Conservation (phyloP, 768 basidiomycete genomes). For the Russula dissimulans region DNA sequence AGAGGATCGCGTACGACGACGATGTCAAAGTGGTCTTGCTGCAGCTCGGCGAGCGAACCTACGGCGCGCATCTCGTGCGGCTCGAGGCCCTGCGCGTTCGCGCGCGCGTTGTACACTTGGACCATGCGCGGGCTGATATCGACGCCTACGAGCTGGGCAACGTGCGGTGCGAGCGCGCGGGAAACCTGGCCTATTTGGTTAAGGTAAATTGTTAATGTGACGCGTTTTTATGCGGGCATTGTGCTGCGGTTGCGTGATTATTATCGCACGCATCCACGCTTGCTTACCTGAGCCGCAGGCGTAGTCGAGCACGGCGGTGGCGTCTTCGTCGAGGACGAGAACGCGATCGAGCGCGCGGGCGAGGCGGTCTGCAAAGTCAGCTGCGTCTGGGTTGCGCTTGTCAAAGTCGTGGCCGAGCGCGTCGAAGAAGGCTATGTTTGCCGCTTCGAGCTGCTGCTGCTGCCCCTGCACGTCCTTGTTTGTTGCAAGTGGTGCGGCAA, state of each 20-base stretch:
- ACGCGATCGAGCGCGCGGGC: not conserved
- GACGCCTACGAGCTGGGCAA: slow-evolving; percentile 57
- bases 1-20: slow-evolving; percentile 42
- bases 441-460: not conserved
- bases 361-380: not conserved
- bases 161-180: slow-evolving; percentile 47
- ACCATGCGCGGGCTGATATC: slow-evolving; percentile 70
- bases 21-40: slow-evolving; percentile 56
- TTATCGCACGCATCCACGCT: no score
- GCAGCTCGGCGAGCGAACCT: slow-evolving; percentile 41
- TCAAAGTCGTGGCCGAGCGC: slow-evolving; percentile 4
- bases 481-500: no score
- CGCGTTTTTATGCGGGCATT: no score
- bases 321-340: not conserved
- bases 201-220: not conserved
- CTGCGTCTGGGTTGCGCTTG: not conserved
- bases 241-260: no score
- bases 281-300: slow-evolving; percentile 13
- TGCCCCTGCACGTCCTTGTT: not conserved
- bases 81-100: slow-evolving; percentile 50
- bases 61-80: slow-evolving; percentile 61
- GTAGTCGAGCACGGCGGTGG: slow-evolving; percentile 6
- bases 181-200: slow-evolving; percentile 47
- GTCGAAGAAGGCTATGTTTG: slow-evolving; percentile 8
- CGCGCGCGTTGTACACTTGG: slow-evolving; percentile 51